Evolutionary conservation across 2,329 filamentous ascomycete species (phyloP).

Genomic region (Alternaria atra): DNA sequence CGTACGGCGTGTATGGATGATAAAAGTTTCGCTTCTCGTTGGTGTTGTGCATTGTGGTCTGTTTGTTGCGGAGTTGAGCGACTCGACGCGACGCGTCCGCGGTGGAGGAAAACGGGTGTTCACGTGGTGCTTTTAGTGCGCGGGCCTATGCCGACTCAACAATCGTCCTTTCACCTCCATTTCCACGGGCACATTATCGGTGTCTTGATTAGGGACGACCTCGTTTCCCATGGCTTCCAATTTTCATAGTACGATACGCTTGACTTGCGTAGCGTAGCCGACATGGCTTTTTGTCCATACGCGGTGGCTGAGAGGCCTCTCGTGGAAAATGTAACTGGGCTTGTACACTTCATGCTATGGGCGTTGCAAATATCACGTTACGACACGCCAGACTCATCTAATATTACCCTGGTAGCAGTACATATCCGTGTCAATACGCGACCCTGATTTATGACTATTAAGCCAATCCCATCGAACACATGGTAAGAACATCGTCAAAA

Average conservation of each 20-base stretch:
- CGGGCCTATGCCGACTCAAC: not conserved
- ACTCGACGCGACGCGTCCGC: slow-evolving; percentile 16
- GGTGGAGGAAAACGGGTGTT: slow-evolving; percentile 14
- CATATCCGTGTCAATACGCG: not conserved
- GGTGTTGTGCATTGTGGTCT: slow-evolving; percentile 25
- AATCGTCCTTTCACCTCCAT: not conserved
- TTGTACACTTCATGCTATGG: not conserved
- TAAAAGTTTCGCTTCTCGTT: slow-evolving; percentile 68
- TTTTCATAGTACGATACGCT: not conserved
- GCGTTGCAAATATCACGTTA: not conserved
- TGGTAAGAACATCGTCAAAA: not conserved
- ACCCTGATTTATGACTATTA: not conserved
- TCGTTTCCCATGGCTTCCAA: not conserved
- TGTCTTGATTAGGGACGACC: no score
- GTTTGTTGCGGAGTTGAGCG: not conserved
- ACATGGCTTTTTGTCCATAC: not conserved
- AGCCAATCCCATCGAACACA: not conserved
- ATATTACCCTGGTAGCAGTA: not conserved
- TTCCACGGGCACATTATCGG: not conserved
- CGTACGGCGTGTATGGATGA: slow-evolving; percentile 87
- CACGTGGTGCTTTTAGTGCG: slow-evolving; percentile 13
- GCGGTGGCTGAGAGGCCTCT: not conserved
- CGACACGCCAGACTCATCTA: not conserved
- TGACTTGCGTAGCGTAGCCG: not conserved
- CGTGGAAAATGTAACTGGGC: not conserved